Evolutionary conservation across 345 rosid genomes (phyloP), one percentile per base, ranked within the genome.

Genomic region (Murraya koenigii): DNA sequence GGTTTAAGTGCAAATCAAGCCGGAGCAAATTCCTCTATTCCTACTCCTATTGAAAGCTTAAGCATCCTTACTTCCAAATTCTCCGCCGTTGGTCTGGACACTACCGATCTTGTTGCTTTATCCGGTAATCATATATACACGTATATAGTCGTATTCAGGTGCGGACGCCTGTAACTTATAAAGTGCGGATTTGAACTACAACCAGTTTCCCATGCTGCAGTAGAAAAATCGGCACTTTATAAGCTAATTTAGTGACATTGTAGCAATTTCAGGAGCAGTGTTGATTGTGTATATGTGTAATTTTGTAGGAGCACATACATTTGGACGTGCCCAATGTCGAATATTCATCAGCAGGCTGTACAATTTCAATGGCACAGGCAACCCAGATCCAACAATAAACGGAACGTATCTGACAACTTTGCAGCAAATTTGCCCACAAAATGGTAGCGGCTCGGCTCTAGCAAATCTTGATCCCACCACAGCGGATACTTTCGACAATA

Each of bases 91-190:
- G 93, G 94, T 33, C 88, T 93, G 35, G 84, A 88, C 86, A 83
- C 85, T 0, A 87, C 84, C 22, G 97, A 91, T 82, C 88, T 93
- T 0, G 97, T 86, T 8, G 92, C 94, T 7, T 77, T 93, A 69
- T 93, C 94, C 2, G 94, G 97, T 92, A 86, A 71, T 14, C 39
- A 6, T 13, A 30, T 30, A 30, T 6, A 5, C 15, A 44, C 3
- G 2, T 10, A 3, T 3, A 33, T 3, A 44, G 49, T 44, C 15
- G 1, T 44, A 10, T 44, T 44, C 3, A 44, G 49, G 4, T 44
- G 49, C 15, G 49, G 49, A 10, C 15, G 49, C 15, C 14, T 44
- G 49, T 0, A 11, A 44, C 49, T 44, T 44, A 44, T 44, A 11
- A 44, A 44, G 49, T 44, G 17, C 49, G 17, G 49, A 11, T 44